Evolutionary conservation across 306 rosid species (phyloP), one percentile per base, ranked within the genome.

Genomic region (Quercus alba): DNA sequence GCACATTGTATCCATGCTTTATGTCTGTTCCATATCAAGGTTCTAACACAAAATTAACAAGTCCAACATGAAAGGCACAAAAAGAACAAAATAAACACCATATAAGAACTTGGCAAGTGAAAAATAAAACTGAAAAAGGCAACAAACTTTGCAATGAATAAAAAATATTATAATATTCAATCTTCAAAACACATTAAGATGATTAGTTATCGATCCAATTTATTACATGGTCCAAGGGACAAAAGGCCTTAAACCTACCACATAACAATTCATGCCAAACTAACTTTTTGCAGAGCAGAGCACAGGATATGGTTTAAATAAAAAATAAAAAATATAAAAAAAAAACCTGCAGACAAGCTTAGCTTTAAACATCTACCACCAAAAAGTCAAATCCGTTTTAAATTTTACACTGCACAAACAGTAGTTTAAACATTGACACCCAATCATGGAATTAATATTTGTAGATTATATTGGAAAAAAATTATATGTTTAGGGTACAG

Each of bases 1-100:
- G 87, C 93, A 89, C 88, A 74, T 84, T 81, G 88, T 87, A 89
- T 87, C 86, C 93, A 79, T 81, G 97, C 91, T 90, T 86, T 78
- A 89, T 84, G 78, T 85, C 98, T 92, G 93, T 67, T 79, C 59
- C 81, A 88, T 78, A 81, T 73, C 83, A 87, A 82, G 85, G 76
- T 73, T 77, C 77, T 68, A 78, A 82, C 64, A 74, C 56, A 68
- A 44, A 77, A 70, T 69, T 80, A 46, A 79, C 79, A 56, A 72
- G 61, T 67, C 46, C 84, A 82, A 46, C 1, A 62, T 23, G 73
- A 25, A 30, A 56, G 12, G 33, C 13, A 57, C 6, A 52, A 35
- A 62, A 20, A 20, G 25, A 26, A 35, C 31, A 74, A 80, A 19
- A 14, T 5, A 56, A 18, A 30, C 18, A 18, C 20, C 1, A 18